phyloP scores from a whole-genome alignment of 2,329 filamentous ascomycete genomes.

The Sporothrix euskadiensis region DNA sequence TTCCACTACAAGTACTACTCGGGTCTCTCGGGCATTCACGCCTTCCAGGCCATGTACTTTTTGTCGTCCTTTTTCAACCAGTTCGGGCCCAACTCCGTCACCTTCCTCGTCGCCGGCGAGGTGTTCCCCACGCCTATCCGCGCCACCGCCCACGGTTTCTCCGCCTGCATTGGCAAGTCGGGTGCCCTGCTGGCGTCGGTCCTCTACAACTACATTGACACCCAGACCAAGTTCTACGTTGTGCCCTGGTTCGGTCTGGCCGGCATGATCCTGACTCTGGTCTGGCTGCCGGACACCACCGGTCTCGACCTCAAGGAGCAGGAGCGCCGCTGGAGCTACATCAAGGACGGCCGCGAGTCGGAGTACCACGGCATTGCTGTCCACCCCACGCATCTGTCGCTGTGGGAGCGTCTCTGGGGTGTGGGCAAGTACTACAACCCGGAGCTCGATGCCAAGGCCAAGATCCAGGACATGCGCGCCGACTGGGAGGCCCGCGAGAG shows the following conservation, averaged over 20 bases:
- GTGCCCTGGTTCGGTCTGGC: conserved; percentile 93
- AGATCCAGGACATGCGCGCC: conserved; percentile 76
- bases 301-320: conserved; percentile 96
- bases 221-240: conserved; percentile 81
- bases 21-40: conserved; percentile 66
- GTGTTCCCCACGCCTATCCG: conserved; percentile 95
- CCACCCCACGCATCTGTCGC: conserved; percentile 81
- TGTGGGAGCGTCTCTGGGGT: conserved; percentile 82
- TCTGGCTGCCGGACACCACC: conserved; percentile 96
- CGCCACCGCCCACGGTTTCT: conserved; percentile 90
- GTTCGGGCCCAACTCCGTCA: conserved; percentile 94
- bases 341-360: conserved; percentile 71
- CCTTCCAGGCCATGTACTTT: conserved; percentile 99
- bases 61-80: conserved; percentile 98
- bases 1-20: conserved; percentile 88
- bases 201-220: conserved; percentile 92
- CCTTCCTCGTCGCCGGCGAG: conserved; percentile 93
- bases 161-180: conserved; percentile 85
- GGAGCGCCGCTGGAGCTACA: conserved; percentile 88
- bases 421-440: conserved; percentile 81
- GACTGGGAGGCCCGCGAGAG: conserved; percentile 61
- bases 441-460: conserved; percentile 76
- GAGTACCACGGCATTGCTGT: conserved; percentile 95
- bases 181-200: conserved; percentile 85
- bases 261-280: conserved; percentile 76